Conservation (phyloP, 148 eudicot species). For the Rhododendron kiyosumense region DNA sequence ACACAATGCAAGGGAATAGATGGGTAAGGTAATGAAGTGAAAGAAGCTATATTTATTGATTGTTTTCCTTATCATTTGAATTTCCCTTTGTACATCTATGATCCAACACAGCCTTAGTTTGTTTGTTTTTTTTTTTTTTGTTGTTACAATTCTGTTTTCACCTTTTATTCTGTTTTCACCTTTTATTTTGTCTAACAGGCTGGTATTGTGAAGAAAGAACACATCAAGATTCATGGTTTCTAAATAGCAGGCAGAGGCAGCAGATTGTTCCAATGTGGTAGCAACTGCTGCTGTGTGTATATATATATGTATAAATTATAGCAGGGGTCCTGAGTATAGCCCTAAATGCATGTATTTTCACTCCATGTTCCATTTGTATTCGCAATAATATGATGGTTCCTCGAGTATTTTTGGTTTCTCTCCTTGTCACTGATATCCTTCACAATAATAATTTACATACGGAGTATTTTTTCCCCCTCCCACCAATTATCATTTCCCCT, state of each 20-base stretch:
- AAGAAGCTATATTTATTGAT: background rate
- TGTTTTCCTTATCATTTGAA: background rate
- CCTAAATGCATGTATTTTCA: background rate
- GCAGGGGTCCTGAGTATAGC: background rate
- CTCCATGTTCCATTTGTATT: background rate
- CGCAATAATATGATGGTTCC: background rate
- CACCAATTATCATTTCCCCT: background rate
- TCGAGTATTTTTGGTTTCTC: background rate
- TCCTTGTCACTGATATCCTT: background rate
- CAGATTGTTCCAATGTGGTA: background rate
- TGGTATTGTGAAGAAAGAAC: slow-evolving; percentile 33
- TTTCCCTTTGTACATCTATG: background rate
- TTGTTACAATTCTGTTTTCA: background rate
- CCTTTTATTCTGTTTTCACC: background rate
- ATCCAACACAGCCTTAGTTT: background rate
- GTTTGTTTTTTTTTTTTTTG: background rate
- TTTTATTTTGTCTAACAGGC: slow-evolving; percentile 13
- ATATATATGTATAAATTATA: background rate
- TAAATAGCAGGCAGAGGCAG: background rate
- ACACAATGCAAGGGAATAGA: background rate
- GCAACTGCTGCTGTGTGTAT: background rate
- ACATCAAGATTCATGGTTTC: slow-evolving; percentile 32
- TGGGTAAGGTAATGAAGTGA: background rate
- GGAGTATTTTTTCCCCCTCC: background rate
- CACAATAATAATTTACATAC: background rate